Evolutionary conservation across 2,329 filamentous ascomycete genomes (phyloP).

Genomic region (Calonectria pauciramosa): DNA sequence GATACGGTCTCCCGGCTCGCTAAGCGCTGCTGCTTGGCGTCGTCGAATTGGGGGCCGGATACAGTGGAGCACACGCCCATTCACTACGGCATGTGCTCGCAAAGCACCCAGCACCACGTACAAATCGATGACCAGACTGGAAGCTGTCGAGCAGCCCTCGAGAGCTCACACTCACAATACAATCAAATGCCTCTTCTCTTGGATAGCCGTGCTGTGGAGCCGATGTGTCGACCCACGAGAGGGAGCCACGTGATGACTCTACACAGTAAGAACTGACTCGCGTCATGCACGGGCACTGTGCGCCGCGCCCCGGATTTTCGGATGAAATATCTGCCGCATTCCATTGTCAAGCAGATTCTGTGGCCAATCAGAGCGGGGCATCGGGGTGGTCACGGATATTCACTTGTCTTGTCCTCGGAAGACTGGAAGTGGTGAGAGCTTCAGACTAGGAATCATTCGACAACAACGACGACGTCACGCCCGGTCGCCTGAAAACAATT

Average conservation of each 20-base stretch:
- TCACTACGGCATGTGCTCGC: constrained; percentile 47
- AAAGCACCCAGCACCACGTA: constrained; percentile 39
- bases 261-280: constrained; percentile 42
- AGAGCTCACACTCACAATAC: constrained; percentile 32
- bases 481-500: background rate
- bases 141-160: constrained; percentile 14
- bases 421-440: constrained; percentile 25
- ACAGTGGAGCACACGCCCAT: constrained; percentile 50
- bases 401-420: constrained; percentile 11
- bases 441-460: constrained; percentile 20
- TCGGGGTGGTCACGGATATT: constrained; percentile 8
- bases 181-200: constrained; percentile 43
- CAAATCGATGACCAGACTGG: constrained; percentile 21
- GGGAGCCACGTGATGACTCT: constrained; percentile 51
- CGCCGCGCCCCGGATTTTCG: constrained; percentile 35
- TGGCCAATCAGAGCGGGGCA: constrained; percentile 44
- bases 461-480: background rate
- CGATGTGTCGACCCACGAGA: constrained; percentile 48
- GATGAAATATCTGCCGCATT: constrained; percentile 47
- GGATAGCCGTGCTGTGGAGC: constrained; percentile 41
- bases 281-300: constrained; percentile 44
- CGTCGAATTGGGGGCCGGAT: constrained; percentile 46
- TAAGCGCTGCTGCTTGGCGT: constrained; percentile 53
- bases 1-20: constrained; percentile 45
- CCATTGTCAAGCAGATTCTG: background rate